Base-by-base conservation (phyloP, 2,329 filamentous ascomycete species). In the Pestalotiopsis sp. region DNA sequence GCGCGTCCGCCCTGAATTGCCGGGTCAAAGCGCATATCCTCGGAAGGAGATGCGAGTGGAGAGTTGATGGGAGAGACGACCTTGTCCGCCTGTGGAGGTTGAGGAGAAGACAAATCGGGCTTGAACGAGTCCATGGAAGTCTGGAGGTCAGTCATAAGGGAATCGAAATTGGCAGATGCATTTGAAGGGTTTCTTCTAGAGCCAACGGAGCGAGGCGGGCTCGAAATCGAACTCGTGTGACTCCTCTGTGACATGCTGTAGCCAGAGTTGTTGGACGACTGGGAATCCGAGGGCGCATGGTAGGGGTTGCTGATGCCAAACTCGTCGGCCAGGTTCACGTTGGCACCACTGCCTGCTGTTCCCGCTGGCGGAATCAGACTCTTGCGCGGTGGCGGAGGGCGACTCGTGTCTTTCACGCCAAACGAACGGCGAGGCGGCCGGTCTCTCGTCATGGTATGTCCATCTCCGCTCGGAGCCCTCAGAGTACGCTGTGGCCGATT, bases 251-350 rank as follows among this genome's bases (percentile, higher is more conserved):
- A 78, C 45, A 39, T 69, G 67, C 89, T 91, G 52, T 84, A 86
- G 0, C 84, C 86, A 2, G 91, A 93, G 59, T 86, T 85, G 20
- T 87, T 89, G 0, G 91, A 93, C 0, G 90, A 90, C 31, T 87
- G 85, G 2, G 91, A 93, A 69, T 88, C 86, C 1, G 89, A 88
- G 0, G 88, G 82, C 3, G 87, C 85, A 73, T 93, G 90, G 73
- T 92, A 91, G 0, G 89, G 87, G 72, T 91, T 91, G 41, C 87
- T 85, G 27, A 83, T 77, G 12, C 88, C 88, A 71, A 91, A 91
- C 68, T 90, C 89, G 39, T 83, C 84, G 1, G 85, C 87, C 7
- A 90, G 80, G 72, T 91, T 87, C 57, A 90, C 82, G 3, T 77
- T 79, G 2, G 84, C 82, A 6, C 74, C 75, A 60, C 80, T 80